Percentiles rank a stretch among this genome's conserved stretches.
These are phyloP conservation scores for Proteromonas lacertae DNA, from an alignment of 352 stramenopile species.

Conservation along the genomic window DNA sequence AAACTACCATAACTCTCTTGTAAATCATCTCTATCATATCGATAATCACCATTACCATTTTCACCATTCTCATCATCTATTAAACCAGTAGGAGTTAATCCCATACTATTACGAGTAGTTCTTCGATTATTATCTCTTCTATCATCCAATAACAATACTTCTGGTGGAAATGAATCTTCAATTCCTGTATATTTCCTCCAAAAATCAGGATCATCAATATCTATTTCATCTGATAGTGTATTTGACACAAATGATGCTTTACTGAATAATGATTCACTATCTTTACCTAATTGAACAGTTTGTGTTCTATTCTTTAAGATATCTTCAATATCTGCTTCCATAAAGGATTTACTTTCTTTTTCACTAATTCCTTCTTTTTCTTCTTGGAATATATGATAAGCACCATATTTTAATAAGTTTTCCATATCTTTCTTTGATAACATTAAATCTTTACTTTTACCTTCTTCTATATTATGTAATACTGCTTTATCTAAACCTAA, in stretches of 20 bases:
- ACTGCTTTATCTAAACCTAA: conserved; percentile 91
- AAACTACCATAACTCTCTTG: background rate
- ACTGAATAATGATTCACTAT: conserved; percentile 14
- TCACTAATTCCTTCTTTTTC: conserved; percentile 55
- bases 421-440: conserved; percentile 29
- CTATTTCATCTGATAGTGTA: conserved; percentile 35
- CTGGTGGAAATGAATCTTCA: too few species aligned
- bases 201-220: conserved; percentile 77
- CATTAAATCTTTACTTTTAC: conserved; percentile 5
- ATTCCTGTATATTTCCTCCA: conserved; percentile 27
- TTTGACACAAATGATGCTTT: conserved; percentile 59
- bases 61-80: too few species aligned
- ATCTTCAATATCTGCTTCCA: conserved; percentile 70
- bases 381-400: conserved; percentile 84
- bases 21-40: background rate
- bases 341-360: conserved; percentile 43
- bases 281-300: conserved; percentile 17
- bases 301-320: conserved; percentile 24
- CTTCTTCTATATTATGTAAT: conserved; percentile 65
- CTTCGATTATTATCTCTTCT: too few species aligned
- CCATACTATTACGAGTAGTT: background rate
- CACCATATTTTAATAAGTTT: conserved; percentile 61
- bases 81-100: background rate
- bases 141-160: too few species aligned
- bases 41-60: too few species aligned